These are phyloP conservation scores for Candida khao-thaluensis DNA, from an alignment of 805 yeast genomes.

Conservation along the genomic window DNA sequence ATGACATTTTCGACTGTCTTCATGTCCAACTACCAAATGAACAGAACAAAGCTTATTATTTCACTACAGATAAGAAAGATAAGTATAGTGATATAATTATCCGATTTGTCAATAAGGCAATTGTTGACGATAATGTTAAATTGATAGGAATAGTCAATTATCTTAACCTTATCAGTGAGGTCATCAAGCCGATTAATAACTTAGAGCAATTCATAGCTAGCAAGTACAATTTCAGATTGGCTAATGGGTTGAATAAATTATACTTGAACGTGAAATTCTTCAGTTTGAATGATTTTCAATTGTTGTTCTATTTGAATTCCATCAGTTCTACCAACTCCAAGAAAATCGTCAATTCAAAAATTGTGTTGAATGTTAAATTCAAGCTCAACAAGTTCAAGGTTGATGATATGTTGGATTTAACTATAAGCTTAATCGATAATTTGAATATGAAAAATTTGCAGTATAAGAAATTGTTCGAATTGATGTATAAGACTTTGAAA, in stretches of 20 bases:
- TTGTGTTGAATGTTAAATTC: conserved; percentile 27
- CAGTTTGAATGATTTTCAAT: conserved; percentile 31
- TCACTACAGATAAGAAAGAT: conserved; percentile 12
- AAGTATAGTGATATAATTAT: conserved; percentile 17
- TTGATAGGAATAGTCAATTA: conserved; percentile 35
- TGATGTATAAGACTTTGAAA: conserved; percentile 25
- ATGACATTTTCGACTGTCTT: conserved; percentile 21
- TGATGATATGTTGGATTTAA: conserved; percentile 18
- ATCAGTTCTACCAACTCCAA: conserved; percentile 24
- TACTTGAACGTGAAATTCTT: conserved; percentile 32
- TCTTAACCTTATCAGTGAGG: conserved; percentile 30
- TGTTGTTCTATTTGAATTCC: conserved; percentile 31
- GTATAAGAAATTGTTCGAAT: conserved; percentile 38
- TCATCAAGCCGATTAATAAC: conserved; percentile 23
- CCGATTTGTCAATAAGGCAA: conserved; percentile 16
- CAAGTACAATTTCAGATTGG: conserved; percentile 17
- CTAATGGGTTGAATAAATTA: conserved; percentile 32
- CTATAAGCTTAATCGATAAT: conserved; percentile 35
- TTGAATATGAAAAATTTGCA: conserved; percentile 36
- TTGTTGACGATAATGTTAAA: conserved; percentile 12
- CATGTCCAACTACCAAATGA: conserved; percentile 21
- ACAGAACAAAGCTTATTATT: conserved; percentile 11
- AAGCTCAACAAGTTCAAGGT: conserved; percentile 32
- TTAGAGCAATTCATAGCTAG: conserved; percentile 17
- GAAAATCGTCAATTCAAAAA: conserved; percentile 35